phyloP scores from a whole-genome alignment of 2,329 filamentous ascomycete genomes.

The Aureobasidium sp. region DNA sequence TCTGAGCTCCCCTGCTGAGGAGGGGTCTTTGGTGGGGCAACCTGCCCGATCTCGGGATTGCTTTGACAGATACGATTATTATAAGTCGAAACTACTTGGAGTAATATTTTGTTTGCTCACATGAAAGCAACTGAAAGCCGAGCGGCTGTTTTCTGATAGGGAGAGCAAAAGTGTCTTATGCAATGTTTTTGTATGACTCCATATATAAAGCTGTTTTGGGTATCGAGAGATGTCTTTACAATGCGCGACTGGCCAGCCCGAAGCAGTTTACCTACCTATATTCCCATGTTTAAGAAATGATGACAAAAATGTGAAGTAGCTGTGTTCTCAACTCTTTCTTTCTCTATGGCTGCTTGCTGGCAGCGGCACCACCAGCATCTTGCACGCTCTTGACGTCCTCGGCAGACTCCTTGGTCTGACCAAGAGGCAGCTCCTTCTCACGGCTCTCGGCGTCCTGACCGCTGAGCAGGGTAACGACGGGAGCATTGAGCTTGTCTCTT shows the following conservation, averaged over 20 bases:
- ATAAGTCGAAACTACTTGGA: neutral
- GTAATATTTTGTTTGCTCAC: neutral
- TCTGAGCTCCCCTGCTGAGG: neutral
- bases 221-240: conserved; percentile 4
- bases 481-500: conserved; percentile 77
- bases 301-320: neutral
- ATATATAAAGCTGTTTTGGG: conserved; percentile 4
- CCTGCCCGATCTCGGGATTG: conserved; percentile 8
- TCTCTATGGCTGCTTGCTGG: conserved; percentile 19
- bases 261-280: neutral
- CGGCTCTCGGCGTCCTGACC: conserved; percentile 42
- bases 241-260: neutral
- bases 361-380: conserved; percentile 21
- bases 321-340: neutral
- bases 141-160: neutral
- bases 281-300: neutral
- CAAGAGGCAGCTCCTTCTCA: conserved; percentile 18
- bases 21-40: conserved; percentile 13
- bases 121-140: neutral
- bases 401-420: conserved; percentile 21
- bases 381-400: conserved; percentile 20
- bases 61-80: neutral
- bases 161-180: neutral
- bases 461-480: conserved; percentile 74
- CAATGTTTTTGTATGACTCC: neutral